These are phyloP conservation scores for Sphagnum fallax DNA, from an alignment of 228 moss, liverwort and hornwort genomes.

Conservation along the genomic window DNA sequence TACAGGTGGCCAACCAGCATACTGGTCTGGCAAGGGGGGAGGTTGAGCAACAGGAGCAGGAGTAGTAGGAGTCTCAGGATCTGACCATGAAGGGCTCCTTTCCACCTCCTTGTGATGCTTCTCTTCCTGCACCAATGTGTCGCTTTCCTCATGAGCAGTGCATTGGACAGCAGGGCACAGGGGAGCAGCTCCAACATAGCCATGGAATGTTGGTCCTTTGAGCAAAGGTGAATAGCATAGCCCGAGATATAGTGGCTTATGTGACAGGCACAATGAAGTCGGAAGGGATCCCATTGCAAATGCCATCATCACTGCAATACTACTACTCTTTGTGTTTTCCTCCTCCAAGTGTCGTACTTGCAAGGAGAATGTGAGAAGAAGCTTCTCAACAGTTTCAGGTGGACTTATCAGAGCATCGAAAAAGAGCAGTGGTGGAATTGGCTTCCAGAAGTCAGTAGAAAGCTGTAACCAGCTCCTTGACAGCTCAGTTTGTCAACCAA, in stretches of 20 bases:
- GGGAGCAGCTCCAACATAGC: constrained; percentile 1
- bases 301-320: constrained; percentile 19
- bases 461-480: too few species aligned
- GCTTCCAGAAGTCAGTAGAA: too few species aligned
- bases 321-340: background rate
- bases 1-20: constrained; percentile 61
- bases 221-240: constrained; percentile 5
- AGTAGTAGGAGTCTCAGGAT: constrained; percentile 2
- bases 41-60: too few species aligned
- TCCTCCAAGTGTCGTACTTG: background rate
- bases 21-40: constrained; percentile 20
- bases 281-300: constrained; percentile 25
- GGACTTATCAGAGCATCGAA: too few species aligned
- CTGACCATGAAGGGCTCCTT: constrained; percentile 13
- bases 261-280: constrained; percentile 11
- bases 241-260: constrained; percentile 43
- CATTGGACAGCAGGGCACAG: constrained; percentile 19
- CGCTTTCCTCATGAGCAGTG: constrained; percentile 29
- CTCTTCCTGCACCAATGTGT: constrained; percentile 15
- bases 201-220: constrained; percentile 8
- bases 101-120: constrained; percentile 4
- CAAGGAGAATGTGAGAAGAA: background rate
- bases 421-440: too few species aligned
- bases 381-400: too few species aligned
- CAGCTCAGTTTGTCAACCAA: too few species aligned